Evolutionary conservation across 305 asterid genomes (phyloP).

Genomic region (Fraxinus ornus): DNA sequence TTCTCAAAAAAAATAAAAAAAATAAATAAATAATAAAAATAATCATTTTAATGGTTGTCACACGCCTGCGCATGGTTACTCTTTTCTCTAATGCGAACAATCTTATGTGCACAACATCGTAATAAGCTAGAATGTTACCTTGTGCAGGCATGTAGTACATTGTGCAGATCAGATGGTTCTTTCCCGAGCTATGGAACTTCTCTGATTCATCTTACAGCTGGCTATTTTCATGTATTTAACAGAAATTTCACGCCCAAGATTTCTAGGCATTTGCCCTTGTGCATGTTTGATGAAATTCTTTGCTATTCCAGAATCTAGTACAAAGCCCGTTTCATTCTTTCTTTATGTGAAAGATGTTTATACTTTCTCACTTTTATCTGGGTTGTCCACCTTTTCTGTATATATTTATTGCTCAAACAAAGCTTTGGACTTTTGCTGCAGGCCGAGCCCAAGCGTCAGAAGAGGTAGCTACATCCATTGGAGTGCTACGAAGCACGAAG

Average conservation of each 20-base stretch:
- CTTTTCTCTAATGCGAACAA: background rate
- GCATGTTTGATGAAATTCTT: background rate
- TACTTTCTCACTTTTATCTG: background rate
- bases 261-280: background rate
- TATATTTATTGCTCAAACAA: background rate
- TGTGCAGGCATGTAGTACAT: background rate
- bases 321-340: too few relatives aligned
- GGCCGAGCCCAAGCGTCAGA: constrained; percentile 53
- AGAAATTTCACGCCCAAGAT: background rate
- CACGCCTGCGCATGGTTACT: background rate
- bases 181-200: background rate
- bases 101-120: background rate
- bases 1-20: too few relatives aligned
- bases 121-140: background rate
- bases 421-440: constrained; percentile 24
- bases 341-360: background rate
- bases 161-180: background rate
- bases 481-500: constrained; percentile 11
- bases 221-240: background rate
- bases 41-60: background rate
- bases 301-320: too few relatives aligned
- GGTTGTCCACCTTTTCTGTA: background rate
- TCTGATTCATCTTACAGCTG: background rate
- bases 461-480: constrained; percentile 28
- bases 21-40: too few relatives aligned